Percentiles rank a stretch among this genome's conserved stretches.
Evolutionary conservation across 164 flowering plant genomes (phyloP).

Genomic region (Vitis rotundifolia): DNA sequence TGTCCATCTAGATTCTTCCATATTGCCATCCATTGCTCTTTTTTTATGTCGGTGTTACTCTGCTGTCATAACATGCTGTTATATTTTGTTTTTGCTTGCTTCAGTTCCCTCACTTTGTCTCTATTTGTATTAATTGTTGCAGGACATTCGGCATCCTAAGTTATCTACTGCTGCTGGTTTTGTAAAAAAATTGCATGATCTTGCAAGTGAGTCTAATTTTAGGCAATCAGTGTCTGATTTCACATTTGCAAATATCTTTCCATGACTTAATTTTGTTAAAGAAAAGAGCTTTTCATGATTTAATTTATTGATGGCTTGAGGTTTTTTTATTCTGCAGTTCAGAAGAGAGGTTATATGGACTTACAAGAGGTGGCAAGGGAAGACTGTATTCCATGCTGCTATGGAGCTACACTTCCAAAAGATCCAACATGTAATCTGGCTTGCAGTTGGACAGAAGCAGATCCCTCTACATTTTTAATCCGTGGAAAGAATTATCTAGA

Average conservation of each 20-base stretch:
- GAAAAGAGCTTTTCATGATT: no score
- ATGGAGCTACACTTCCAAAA: slow-evolving; percentile 55
- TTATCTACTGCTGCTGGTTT: slow-evolving; percentile 35
- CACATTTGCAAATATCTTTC: no score
- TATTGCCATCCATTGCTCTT: no score
- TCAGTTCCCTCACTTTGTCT: not conserved
- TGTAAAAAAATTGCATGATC: slow-evolving; percentile 44
- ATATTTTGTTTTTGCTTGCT: not conserved
- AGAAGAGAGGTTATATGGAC: slow-evolving; percentile 42
- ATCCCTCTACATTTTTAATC: slow-evolving; percentile 55
- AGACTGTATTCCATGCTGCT: slow-evolving; percentile 25
- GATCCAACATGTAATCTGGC: slow-evolving; percentile 40
- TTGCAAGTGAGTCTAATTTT: slow-evolving; percentile 30
- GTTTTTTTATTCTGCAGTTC: slow-evolving; percentile 25
- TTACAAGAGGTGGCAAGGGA: slow-evolving; percentile 31
- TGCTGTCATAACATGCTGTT: not conserved
- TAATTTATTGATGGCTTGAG: slow-evolving; percentile 10
- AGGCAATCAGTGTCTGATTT: no score
- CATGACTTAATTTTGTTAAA: no score
- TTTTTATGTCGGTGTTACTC: no score
- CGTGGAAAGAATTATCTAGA: slow-evolving; percentile 54
- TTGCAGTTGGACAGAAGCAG: slow-evolving; percentile 58
- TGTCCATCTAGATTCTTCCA: no score
- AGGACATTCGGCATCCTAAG: slow-evolving; percentile 22
- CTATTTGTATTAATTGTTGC: not conserved